Evolutionary conservation across 2,329 filamentous ascomycete genomes (phyloP), one percentile per base, ranked within the genome.

Genomic region (Diaporthe eres): DNA sequence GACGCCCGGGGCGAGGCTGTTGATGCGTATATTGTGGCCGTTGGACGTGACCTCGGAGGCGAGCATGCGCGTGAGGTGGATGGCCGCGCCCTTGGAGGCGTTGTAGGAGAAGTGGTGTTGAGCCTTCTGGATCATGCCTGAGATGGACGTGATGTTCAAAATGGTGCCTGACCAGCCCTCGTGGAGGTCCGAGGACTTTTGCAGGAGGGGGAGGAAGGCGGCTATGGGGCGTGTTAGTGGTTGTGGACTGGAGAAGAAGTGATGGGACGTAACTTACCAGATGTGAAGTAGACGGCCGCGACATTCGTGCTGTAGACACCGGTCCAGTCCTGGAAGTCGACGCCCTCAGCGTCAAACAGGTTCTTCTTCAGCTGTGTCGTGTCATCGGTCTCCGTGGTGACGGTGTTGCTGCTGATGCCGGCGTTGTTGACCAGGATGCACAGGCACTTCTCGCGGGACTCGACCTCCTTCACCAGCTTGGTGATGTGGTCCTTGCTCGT

Each of bases 221-320:
- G 92, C 88, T 25, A 25, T 25, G 25, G 25, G 25, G 25, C 25
- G 25, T 25, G 25, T 25, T 25, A 25, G 25, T 25, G 25, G 25
- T 25, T 25, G 25, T 25, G 25, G 25, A 25, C 25, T 25, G 25
- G 25, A 25, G 25, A 25, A 25, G 25, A 25, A 25, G 25, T 25
- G 25, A 25, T 25, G 25, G 25, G 25, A 25, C 25, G 25, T 25
- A 25, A 25, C 34, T 71, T 44, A 77, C 75, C 75, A 51, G 73
- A 73, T 68, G 90, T 87, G 78, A 92, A 94, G 85, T 91, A 94
- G 74, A 92, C 87, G 76, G 89, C 90, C 44, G 94, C 90, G 15
- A 96, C 94, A 78, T 97, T 95, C 28, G 94, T 94, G 75, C 91
- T 90, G 86, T 94, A 96, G 0, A 91, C 90, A 55, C 89, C 84